Evolutionary conservation across 1,284 basidiomycete species (phyloP).

Genomic region (Inonotus hispidus): DNA sequence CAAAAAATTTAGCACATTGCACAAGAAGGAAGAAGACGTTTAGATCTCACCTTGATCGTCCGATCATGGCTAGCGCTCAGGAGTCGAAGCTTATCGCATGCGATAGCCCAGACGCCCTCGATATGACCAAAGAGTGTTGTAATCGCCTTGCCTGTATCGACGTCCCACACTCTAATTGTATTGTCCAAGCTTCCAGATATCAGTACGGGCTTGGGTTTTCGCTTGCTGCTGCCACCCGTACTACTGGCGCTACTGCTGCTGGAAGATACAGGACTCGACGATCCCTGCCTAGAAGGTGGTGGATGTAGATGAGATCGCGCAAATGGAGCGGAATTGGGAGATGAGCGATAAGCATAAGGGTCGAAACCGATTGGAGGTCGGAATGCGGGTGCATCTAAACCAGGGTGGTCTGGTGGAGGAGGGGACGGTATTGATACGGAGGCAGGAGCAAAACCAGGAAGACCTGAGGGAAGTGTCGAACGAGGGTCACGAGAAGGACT

Average conservation of each 20-base stretch:
- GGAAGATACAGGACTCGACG: conserved; percentile 6
- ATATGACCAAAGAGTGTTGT: conserved; percentile 94
- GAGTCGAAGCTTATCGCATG: conserved; percentile 87
- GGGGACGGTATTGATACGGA: conserved; percentile 22
- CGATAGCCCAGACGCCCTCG: conserved; percentile 95
- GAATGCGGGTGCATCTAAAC: conserved; percentile 21
- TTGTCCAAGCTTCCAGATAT: conserved; percentile 93
- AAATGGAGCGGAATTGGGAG: conserved; percentile 12
- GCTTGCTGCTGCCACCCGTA: conserved; percentile 11
- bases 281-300: conserved; percentile 5
- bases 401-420: conserved; percentile 20
- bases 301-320: conserved; percentile 4
- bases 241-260: not conserved
- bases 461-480: conserved; percentile 20
- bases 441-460: conserved; percentile 22
- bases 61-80: conserved; percentile 92
- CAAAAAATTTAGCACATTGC: conserved; percentile 16
- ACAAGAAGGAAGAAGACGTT: conserved; percentile 5
- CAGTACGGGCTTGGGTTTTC: conserved; percentile 71
- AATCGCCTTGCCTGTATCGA: conserved; percentile 77
- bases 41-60: conserved; percentile 72
- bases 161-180: conserved; percentile 95
- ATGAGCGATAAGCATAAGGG: conserved; percentile 20
- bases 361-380: conserved; percentile 22
- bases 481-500: conserved; percentile 16